A percentile compares a stretch with the other conserved stretches of the same genome.
These are phyloP conservation scores for Plasmodium sp. DNA, from an alignment of 169 alveolate species.

Conservation along the genomic window DNA sequence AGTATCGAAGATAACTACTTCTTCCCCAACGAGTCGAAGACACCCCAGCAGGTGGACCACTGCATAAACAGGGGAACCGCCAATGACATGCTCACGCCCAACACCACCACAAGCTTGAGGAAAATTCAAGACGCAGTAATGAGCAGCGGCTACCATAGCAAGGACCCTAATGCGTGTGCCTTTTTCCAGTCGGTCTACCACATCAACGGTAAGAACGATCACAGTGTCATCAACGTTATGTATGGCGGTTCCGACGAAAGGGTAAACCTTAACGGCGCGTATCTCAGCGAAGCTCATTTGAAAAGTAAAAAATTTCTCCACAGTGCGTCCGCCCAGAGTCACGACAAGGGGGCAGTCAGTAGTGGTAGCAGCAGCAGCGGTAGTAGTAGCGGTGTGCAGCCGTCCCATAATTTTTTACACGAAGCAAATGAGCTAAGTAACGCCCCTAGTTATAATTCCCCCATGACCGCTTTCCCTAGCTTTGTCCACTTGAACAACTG, in stretches of 20 bases:
- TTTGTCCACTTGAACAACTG: background rate
- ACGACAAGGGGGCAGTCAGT: background rate
- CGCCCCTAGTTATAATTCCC: background rate
- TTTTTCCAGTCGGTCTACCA: background rate
- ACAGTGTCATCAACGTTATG: background rate
- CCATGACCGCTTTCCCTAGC: background rate
- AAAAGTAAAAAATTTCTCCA: background rate
- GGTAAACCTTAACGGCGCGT: background rate
- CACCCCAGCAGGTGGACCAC: background rate
- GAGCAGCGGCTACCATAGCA: background rate
- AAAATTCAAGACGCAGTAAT: slow-evolving; percentile 8
- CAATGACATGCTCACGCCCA: background rate
- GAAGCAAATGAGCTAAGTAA: background rate
- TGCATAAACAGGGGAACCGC: background rate
- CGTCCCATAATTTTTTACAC: background rate
- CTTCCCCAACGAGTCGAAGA: slow-evolving; percentile 5
- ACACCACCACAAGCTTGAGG: slow-evolving; percentile 2
- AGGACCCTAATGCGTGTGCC: background rate
- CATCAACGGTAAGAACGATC: background rate
- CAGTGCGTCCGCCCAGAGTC: background rate
- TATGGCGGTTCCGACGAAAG: background rate
- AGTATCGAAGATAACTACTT: slow-evolving; percentile 14
- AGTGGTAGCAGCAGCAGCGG: background rate
- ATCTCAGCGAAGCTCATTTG: background rate
- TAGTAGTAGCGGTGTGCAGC: background rate